Base-by-base conservation (phyloP, 768 basidiomycete genomes). In the Fomitopsis pulvina region DNA sequence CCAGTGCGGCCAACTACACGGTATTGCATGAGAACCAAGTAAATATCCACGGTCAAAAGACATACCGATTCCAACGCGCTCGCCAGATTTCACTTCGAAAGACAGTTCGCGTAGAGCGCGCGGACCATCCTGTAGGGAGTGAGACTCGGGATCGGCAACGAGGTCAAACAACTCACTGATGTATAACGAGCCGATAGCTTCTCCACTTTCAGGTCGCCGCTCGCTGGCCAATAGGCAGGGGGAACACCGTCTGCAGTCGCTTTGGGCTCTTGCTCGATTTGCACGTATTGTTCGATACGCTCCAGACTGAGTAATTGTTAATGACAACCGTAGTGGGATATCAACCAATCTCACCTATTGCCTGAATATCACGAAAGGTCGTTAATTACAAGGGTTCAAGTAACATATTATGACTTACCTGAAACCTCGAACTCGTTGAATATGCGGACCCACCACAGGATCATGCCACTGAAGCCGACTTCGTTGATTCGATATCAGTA, bases 151-250 rank as follows among this genome's bases (percentile, higher is more conserved):
- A 21, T 18, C 8, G 18, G 10, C 26, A 20, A 48, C 2, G 12
- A 10, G 40, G n/a, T 26, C 16, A 11, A 11, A 9, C 16, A 20
- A 41, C 60, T 34, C 54, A 65, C 67, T 8, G 45, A 38, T 27
- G 71, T 70, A 53, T 77, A 77, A 34, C 68, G 66, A 2, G 79
- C 78, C 24, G 69, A 72, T 9, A 81, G 62, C 39, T 74, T 69
- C 52, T 80, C 74, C 1, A 78, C 72, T 3, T 60, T 57, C 24
- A 81, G 62, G 4, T 68, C 62, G 2, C 80, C 80, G 18, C 74
- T 75, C 1, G 79, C 68, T 8, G 80, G 80, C 80, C 80, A 83
- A 47, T 79, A 75, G 0, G 80, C 80, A 10, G 80, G 79, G 2
- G 80, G 80, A 21, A 70, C 60, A 2, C 73, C 72, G 9, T 64